Conservation (phyloP, 1,139 yeast species). For the Blastobotrys malaysiensis region DNA sequence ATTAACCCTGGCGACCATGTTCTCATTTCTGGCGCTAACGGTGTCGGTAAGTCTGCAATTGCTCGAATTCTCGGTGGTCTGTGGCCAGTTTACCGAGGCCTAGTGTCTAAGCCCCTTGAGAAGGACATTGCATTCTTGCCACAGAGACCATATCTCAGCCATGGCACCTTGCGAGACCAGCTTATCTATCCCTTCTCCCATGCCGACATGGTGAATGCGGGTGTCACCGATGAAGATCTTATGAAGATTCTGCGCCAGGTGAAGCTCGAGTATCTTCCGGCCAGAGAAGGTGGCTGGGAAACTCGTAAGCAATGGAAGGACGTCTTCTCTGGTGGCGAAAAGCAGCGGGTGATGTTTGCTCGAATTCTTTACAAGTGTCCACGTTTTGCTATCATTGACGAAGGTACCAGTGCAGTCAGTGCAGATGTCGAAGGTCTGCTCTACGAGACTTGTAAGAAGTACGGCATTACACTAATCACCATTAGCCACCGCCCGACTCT, state of each 20-base stretch:
- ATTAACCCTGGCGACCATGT: slow-evolving; percentile 65
- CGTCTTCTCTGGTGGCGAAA: slow-evolving; percentile 91
- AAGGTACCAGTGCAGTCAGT: slow-evolving; percentile 88
- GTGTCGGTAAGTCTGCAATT: slow-evolving; percentile 86
- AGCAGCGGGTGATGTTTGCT: slow-evolving; percentile 88
- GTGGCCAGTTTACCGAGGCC: slow-evolving; percentile 86
- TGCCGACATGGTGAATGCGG: slow-evolving; percentile 69
- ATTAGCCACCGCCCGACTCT: slow-evolving; percentile 81
- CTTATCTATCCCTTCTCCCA: slow-evolving; percentile 79
- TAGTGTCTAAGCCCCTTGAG: slow-evolving; percentile 73
- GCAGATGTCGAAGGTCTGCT: slow-evolving; percentile 87
- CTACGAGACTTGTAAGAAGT: slow-evolving; percentile 67
- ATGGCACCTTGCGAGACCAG: slow-evolving; percentile 82
- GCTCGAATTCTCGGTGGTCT: slow-evolving; percentile 80
- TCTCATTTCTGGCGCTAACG: slow-evolving; percentile 79
- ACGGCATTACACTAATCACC: slow-evolving; percentile 73
- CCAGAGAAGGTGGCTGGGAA: slow-evolving; percentile 57
- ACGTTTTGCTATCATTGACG: slow-evolving; percentile 79
- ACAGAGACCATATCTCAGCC: slow-evolving; percentile 72
- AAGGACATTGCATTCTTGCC: slow-evolving; percentile 72
- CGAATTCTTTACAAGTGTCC: slow-evolving; percentile 79
- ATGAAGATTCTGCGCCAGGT: slow-evolving; percentile 68
- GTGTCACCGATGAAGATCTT: slow-evolving; percentile 64
- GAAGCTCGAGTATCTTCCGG: slow-evolving; percentile 69
- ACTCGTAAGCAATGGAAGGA: slow-evolving; percentile 80